Conservation (phyloP, 2,329 filamentous ascomycete genomes). For the Pseudogymnoascus sp. region DNA sequence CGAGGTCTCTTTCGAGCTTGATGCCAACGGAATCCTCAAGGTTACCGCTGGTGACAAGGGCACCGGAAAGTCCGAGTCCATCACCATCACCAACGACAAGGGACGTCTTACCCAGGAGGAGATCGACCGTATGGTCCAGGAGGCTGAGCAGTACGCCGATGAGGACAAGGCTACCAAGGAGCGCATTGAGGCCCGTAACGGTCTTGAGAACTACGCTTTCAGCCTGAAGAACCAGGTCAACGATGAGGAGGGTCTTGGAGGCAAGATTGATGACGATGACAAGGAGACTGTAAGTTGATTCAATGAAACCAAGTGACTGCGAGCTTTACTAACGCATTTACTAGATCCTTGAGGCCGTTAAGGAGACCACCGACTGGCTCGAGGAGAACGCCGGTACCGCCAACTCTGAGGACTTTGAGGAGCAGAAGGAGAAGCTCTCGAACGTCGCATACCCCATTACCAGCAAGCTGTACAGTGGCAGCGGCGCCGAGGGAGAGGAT, state of each 20-base stretch:
- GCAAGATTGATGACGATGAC: constrained; percentile 97
- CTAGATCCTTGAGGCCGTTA: constrained; percentile 83
- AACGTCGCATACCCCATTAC: constrained; percentile 97
- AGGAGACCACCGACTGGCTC: constrained; percentile 95
- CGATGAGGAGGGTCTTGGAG: constrained; percentile 91
- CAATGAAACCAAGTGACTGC: neutral
- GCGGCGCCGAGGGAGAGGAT: constrained; percentile 54
- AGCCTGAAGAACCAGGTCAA: constrained; percentile 98
- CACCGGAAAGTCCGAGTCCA: constrained; percentile 92
- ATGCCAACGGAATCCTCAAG: constrained; percentile 97
- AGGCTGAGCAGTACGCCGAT: constrained; percentile 97
- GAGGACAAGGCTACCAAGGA: constrained; percentile 97
- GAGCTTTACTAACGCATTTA: constrained; percentile 28
- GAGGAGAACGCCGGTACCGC: constrained; percentile 87
- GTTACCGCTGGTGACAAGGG: constrained; percentile 96
- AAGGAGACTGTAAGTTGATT: constrained; percentile 72
- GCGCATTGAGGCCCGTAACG: constrained; percentile 93
- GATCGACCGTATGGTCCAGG: constrained; percentile 97
- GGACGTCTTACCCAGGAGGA: constrained; percentile 92
- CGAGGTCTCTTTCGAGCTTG: constrained; percentile 94
- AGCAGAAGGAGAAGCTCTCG: constrained; percentile 99
- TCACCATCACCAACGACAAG: constrained; percentile 99
- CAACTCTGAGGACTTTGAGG: constrained; percentile 88
- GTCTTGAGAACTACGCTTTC: constrained; percentile 98
- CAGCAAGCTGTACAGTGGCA: constrained; percentile 79